Evolutionary conservation across 1,284 basidiomycete genomes (phyloP), one percentile per base, ranked within the genome.

Genomic region (Leccinum fuscescens): DNA sequence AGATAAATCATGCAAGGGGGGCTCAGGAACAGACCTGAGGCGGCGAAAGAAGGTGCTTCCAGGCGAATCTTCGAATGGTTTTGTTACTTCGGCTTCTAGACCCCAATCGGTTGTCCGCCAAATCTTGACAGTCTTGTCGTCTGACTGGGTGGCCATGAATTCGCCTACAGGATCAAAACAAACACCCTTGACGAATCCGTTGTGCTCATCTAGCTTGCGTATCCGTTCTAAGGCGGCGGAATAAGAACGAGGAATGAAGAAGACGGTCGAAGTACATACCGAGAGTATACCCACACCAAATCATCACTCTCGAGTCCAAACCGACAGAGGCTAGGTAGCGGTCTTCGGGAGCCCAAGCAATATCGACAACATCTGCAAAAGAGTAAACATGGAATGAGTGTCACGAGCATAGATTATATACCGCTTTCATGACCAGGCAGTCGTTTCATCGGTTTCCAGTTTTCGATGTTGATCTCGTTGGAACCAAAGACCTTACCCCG

Each of bases 151-250:
- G 6, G 95, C 95, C 56, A 99, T 85, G 72, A 89, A 98, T 75
- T 98, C 92, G 52, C 96, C 96, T 4, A 96, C 92, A 1, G 97
- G 96, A 76, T 99, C 97, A 87, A 96, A 99, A 68, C 93, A 95
- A 54, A 99, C 93, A 57, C 97, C 97, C 76, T 99, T 99, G 67
- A 99, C 95, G 73, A 98, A 98, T 5, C 96, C 96, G 69, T 93
- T 88, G 72, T 99, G 97, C 57, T 88, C 86, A 61, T 93, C 91
- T 35, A 99, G 84, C 70, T 90, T 93, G 52, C 84, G 81, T 53
- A 98, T 73, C 8, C 89, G 86, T 67, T 96, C 94, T 92, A 64
- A 11, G 15, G 31, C 1, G 27, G 31, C 29, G 12, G 22, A 29
- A 20, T 58, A 24, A 59, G 56, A 53, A 63, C 54, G 22, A 24